phyloP scores from a whole-genome alignment of 2,329 filamentous ascomycete species.

The Nannizziopsis barbatae region DNA sequence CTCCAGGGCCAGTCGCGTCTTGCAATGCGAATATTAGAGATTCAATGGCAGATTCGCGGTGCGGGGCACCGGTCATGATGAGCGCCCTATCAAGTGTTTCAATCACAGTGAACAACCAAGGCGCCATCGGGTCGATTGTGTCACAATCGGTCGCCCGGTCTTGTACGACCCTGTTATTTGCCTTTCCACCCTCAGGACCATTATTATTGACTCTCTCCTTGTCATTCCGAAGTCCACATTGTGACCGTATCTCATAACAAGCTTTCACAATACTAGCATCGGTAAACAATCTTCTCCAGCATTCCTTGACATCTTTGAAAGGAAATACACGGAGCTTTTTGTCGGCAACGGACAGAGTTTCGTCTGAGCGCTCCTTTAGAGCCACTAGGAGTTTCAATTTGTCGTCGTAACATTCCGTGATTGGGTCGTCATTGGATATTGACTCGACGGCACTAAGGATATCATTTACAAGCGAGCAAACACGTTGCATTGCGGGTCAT shows the following conservation, averaged over 20 bases:
- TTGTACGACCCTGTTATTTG: slow-evolving; percentile 6
- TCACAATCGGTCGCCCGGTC: slow-evolving; percentile 8
- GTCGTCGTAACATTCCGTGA: slow-evolving; percentile 27
- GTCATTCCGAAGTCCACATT: background rate
- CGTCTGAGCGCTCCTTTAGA: slow-evolving; percentile 28
- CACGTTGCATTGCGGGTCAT: background rate
- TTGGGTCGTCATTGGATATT: slow-evolving; percentile 27
- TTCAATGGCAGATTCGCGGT: slow-evolving; percentile 39
- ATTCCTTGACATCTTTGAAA: slow-evolving; percentile 44
- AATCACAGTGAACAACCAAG: slow-evolving; percentile 50
- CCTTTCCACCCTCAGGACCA: slow-evolving; percentile 8
- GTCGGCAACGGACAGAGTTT: slow-evolving; percentile 41
- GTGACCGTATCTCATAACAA: slow-evolving; percentile 22
- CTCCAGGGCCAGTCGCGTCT: slow-evolving; percentile 11
- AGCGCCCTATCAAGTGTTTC: slow-evolving; percentile 61
- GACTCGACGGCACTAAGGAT: slow-evolving; percentile 16
- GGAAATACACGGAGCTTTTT: slow-evolving; percentile 45
- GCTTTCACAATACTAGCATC: slow-evolving; percentile 45
- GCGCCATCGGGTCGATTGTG: slow-evolving; percentile 16
- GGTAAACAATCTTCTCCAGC: slow-evolving; percentile 48
- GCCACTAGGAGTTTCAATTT: slow-evolving; percentile 18
- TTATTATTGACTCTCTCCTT: slow-evolving; percentile 10
- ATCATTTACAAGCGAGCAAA: background rate
- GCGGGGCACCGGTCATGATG: slow-evolving; percentile 59
- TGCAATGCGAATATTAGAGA: slow-evolving; percentile 27